A percentile compares a stretch with the other conserved stretches of the same genome.
Evolutionary conservation across 305 asterid species (phyloP).

Genomic region (Ajuga reptans): DNA sequence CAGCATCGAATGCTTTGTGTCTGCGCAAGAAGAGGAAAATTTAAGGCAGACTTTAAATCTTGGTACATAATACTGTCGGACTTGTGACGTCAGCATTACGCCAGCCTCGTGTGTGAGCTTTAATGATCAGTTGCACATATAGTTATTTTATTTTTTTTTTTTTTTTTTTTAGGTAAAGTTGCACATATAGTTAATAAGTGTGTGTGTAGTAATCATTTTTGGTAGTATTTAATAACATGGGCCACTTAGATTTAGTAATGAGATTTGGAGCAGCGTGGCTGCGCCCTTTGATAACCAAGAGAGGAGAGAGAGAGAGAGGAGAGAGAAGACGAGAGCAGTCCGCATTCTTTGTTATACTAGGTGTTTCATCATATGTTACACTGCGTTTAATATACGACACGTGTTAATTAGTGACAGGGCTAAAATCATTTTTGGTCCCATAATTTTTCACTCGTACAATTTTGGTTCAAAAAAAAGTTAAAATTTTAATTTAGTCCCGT

Average conservation of each 20-base stretch:
- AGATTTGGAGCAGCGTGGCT: constrained; percentile 10
- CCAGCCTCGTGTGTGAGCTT: constrained; percentile 11
- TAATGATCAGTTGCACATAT: constrained; percentile 21
- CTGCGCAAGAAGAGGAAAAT: not conserved
- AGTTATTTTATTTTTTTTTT: too few relatives aligned
- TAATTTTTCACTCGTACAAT: too few relatives aligned
- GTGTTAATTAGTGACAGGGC: too few relatives aligned
- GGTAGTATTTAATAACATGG: not conserved
- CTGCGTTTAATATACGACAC: too few relatives aligned
- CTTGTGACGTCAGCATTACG: constrained; percentile 25
- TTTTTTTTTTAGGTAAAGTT: too few relatives aligned
- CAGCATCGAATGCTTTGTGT: constrained; percentile 8
- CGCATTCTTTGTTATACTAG: too few relatives aligned
- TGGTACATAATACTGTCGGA: constrained; percentile 24
- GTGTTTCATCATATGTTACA: too few relatives aligned
- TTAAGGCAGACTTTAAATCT: constrained; percentile 9
- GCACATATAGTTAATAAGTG: not conserved
- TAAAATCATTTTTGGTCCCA: too few relatives aligned
- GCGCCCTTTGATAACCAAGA: not conserved
- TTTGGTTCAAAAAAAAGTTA: too few relatives aligned
- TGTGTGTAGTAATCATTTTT: constrained; percentile 15
- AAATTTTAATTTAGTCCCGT: too few relatives aligned
- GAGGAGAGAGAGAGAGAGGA: too few relatives aligned
- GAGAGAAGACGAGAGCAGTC: too few relatives aligned
- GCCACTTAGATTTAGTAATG: constrained; percentile 15